Base-by-base conservation (phyloP, 2,329 filamentous ascomycete species). In the Penicillium capsulatum region DNA sequence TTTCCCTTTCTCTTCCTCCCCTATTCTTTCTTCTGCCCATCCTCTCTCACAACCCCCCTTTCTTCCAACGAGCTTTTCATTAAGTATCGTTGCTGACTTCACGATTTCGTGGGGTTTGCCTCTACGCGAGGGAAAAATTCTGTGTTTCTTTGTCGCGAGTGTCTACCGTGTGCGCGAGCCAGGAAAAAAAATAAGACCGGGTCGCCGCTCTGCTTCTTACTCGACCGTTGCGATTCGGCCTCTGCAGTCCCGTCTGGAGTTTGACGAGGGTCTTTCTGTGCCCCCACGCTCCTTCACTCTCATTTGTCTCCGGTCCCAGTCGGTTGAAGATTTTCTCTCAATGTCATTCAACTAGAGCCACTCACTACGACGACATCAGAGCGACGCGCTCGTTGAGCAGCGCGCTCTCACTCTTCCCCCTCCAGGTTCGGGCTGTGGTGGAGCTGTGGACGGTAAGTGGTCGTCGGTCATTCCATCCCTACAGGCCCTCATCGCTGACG, bases 31-130 rank as follows among this genome's bases (percentile, higher is more conserved):
- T 43, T 40, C 42, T 36, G 34, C 19, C 45, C 38, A 22, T 22
- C 47, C 43, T 50, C 29, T 36, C 34, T 37, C 40, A 32, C 29
- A 34, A 19, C 40, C 35, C 26, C 22, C 38, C 43, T 40, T 38
- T 35, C 39, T 49, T 49, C 47, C 58, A 65, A 68, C 69, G 69
- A 72, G 67, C 69, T 71, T 72, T 72, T 72, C 65, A 70, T 67
- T 71, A 72, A 71, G 69, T 67, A 63, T 72, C 68, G 69, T 71
- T 69, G 59, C 53, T 52, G 42, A 53, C 34, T 45, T 54, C 44
- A 52, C 61, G 48, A 13, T 6, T 42, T 45, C 41, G 44, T 52
- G 47, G 48, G 44, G 41, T 49, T 54, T 47, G 50, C 47, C 49
- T 55, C 40, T 46, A 51, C 53, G 48, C 48, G 56, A 54, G 58